Conservation (phyloP, 352 stramenopile species). For the Phytophthora pinifolia region DNA sequence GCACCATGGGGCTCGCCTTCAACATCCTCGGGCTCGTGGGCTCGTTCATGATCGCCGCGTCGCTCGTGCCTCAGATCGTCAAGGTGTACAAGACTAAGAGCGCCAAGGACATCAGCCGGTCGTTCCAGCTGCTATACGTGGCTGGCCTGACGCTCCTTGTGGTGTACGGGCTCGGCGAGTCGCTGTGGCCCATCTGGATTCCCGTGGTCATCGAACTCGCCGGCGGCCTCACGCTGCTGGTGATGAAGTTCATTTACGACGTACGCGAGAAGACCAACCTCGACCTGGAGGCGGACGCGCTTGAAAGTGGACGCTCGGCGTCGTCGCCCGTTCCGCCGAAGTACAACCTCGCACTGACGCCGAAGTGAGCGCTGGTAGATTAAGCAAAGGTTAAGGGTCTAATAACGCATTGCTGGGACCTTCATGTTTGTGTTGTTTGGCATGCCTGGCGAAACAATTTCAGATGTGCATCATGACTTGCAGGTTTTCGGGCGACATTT, state of each 20-base stretch:
- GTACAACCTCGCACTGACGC: constrained; percentile 20
- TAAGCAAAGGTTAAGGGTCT: not conserved
- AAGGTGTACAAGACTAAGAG: constrained; percentile 54
- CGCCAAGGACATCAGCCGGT: constrained; percentile 41
- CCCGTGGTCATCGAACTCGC: constrained; percentile 39
- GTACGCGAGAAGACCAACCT: constrained; percentile 1
- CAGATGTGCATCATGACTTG: no score
- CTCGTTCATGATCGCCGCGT: constrained; percentile 53
- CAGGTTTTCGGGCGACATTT: not conserved
- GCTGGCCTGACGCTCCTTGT: constrained; percentile 33
- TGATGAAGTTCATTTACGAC: constrained; percentile 43
- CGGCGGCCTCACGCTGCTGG: constrained; percentile 30
- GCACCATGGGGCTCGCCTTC: constrained; percentile 3
- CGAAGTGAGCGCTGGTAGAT: constrained; percentile 10
- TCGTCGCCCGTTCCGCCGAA: constrained; percentile 5
- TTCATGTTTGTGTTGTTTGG: no score
- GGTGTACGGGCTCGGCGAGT: constrained; percentile 39
- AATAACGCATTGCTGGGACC: no score
- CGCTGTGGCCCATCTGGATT: constrained; percentile 49
- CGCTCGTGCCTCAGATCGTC: constrained; percentile 52
- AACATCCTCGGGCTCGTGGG: constrained; percentile 43
- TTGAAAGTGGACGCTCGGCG: not conserved
- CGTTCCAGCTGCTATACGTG: constrained; percentile 43
- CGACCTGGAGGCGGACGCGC: not conserved
- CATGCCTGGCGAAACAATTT: no score